Base-by-base conservation (phyloP, 805 yeast genomes). In the Candida verbasci region DNA sequence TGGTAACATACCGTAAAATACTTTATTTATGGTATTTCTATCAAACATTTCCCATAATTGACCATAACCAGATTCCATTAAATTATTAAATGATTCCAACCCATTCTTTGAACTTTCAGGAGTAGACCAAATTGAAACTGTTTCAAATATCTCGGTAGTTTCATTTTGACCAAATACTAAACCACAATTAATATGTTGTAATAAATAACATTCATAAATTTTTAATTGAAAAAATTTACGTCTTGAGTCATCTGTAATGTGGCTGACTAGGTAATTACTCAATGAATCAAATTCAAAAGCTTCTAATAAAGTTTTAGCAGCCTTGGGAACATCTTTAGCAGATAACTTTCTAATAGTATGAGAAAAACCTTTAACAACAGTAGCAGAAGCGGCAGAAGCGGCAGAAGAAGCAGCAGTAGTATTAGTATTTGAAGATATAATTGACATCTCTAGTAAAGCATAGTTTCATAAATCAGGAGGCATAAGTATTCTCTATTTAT, bases 71-170 rank as follows among this genome's bases (percentile, higher is more conserved):
- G 79, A 60, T 43, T 71, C 65, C 58, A 74, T 64, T 43, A 76
- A 52, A 16, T 70, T 72, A 27, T 65, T 43, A 48, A 68, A 72
- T 33, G 68, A 59, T 34, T 74, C 76, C 31, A 72, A 50, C 3
- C 72, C 70, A 8, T 59, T 64, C 6, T 49, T 53, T 4, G 47
- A 49, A 8, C 70, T 62, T 9, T 62, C 66, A 4, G 81, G 80
- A 20, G 58, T 58, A 9, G 75, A 59, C 79, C 80, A 76, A 17
- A 74, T 51, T 5, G 76, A 70, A 22, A 76, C 80, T 6, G 80
- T 69, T 56, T 76, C 80, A 50, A 71, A 76, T 3, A 49, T 50
- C 1, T 48, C 49, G 0, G 44, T 55, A 9, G 62, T 57, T 38
- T 77, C 80, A 39, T 72, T 71, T 24, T 74, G 58, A 4, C 72